These are phyloP conservation scores for Xylariaceae sp. DNA, from an alignment of 2,329 filamentous ascomycete species.

Conservation along the genomic window DNA sequence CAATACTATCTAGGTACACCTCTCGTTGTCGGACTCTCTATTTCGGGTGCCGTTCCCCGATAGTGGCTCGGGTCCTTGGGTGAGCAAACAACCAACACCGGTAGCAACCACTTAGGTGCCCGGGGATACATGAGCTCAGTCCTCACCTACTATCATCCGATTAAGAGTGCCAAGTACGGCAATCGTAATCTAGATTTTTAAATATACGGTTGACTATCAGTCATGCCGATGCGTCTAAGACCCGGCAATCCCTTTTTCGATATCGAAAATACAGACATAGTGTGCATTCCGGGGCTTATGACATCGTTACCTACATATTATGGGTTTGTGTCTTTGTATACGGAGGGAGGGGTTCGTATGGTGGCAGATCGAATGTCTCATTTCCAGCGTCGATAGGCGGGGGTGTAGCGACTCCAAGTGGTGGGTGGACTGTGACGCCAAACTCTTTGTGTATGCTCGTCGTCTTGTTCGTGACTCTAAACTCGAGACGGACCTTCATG, in stretches of 20 bases:
- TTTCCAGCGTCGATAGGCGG: neutral
- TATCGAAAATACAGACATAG: neutral
- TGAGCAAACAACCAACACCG: too few relatives aligned
- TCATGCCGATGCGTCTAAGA: too few relatives aligned
- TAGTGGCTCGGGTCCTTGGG: too few relatives aligned
- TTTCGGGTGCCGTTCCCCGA: neutral
- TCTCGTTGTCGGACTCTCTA: neutral
- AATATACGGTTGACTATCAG: too few relatives aligned
- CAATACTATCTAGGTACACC: neutral
- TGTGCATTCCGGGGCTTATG: neutral
- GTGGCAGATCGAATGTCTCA: neutral
- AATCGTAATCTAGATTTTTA: too few relatives aligned
- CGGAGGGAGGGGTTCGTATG: slow-evolving; percentile 11
- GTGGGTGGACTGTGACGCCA: slow-evolving; percentile 5
- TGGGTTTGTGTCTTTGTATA: slow-evolving; percentile 1
- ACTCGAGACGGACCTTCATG: slow-evolving; percentile 5
- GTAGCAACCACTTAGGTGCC: too few relatives aligned
- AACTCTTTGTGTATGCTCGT: slow-evolving; percentile 3
- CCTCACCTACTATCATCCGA: too few relatives aligned
- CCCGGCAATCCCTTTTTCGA: neutral
- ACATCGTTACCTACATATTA: neutral
- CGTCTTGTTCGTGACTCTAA: slow-evolving; percentile 5
- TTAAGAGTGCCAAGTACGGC: too few relatives aligned
- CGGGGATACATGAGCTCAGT: too few relatives aligned
- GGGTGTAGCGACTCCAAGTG: neutral